Evolutionary conservation across 805 yeast genomes (phyloP).

Genomic region (Yarrowia sp.): DNA sequence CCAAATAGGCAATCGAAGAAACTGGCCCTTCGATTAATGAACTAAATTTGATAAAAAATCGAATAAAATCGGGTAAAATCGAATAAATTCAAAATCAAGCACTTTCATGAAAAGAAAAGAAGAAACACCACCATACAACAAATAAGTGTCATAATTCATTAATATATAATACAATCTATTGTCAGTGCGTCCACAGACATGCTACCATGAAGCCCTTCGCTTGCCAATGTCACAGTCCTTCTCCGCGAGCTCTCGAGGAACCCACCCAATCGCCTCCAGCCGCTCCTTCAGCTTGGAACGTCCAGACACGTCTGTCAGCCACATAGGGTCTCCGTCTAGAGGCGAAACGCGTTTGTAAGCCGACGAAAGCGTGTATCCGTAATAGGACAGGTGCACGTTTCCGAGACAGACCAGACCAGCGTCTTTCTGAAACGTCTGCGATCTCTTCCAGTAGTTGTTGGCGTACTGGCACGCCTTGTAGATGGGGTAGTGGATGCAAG

Average conservation of each 20-base stretch:
- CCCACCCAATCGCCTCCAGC: constrained; percentile 7
- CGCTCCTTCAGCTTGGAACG: neutral
- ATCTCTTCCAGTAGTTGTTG: constrained; percentile 16
- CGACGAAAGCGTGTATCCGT: constrained; percentile 19
- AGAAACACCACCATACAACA: neutral
- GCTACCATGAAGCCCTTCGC: constrained; percentile 3
- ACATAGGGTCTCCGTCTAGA: constrained; percentile 12
- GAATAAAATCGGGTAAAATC: neutral
- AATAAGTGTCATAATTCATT: neutral
- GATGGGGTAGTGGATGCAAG: constrained; percentile 12
- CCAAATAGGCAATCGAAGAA: too few relatives aligned
- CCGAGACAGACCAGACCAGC: neutral
- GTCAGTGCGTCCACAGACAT: neutral
- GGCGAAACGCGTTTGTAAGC: constrained; percentile 13
- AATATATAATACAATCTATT: constrained; percentile 1
- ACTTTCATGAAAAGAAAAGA: neutral
- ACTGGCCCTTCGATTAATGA: too few relatives aligned
- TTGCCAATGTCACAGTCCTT: neutral
- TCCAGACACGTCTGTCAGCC: neutral
- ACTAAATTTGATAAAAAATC: too few relatives aligned
- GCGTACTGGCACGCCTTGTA: constrained; percentile 5
- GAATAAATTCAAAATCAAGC: too few relatives aligned
- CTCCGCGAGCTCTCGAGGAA: neutral
- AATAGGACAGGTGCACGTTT: neutral
- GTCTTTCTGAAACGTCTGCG: constrained; percentile 13